Percentiles rank a stretch among this genome's conserved stretches.
Conservation (phyloP, 805 yeast species). For the Nadsonia fulvescens region DNA sequence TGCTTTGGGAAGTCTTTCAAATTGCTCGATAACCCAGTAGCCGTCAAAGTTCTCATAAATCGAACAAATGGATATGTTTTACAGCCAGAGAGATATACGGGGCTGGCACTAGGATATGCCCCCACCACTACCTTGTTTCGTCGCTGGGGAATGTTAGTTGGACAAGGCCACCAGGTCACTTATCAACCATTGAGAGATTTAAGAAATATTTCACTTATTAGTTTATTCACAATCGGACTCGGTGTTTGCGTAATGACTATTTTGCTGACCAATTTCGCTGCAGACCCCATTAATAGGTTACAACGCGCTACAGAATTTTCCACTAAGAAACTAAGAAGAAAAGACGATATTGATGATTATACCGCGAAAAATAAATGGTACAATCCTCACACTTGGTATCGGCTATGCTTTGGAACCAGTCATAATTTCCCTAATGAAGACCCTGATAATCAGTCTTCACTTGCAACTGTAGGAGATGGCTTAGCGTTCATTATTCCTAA, state of each 20-base stretch:
- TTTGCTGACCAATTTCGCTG: slow-evolving; percentile 68
- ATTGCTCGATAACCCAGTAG: no score
- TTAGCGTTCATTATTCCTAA: neutral
- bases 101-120: no score
- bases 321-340: no score
- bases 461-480: neutral
- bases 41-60: no score
- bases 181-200: slow-evolving; percentile 44
- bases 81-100: no score
- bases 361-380: no score
- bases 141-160: slow-evolving; percentile 56
- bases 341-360: no score
- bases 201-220: slow-evolving; percentile 54
- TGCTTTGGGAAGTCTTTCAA: no score
- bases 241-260: slow-evolving; percentile 55
- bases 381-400: no score
- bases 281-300: slow-evolving; percentile 60
- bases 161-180: slow-evolving; percentile 41
- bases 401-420: no score
- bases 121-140: slow-evolving; percentile 24
- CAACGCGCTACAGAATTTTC: slow-evolving; percentile 70
- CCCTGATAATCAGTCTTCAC: neutral
- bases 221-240: slow-evolving; percentile 43
- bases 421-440: neutral
- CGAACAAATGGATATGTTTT: no score